Conservation (phyloP, 805 yeast genomes). For the Lipomyces kockii region DNA sequence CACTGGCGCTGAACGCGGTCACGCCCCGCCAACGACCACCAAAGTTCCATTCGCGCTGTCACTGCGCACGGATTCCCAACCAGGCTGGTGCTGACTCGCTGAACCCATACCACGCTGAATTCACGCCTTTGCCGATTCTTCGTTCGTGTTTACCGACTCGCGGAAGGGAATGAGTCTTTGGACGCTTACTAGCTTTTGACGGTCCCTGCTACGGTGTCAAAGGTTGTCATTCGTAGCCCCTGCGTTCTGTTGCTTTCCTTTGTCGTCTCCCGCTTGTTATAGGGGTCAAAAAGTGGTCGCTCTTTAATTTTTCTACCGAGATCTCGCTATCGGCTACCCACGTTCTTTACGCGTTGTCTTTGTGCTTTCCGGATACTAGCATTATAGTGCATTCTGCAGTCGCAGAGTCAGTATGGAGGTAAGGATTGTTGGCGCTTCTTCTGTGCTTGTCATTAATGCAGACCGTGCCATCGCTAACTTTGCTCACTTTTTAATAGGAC, state of each 20-base stretch:
- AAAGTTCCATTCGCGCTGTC: background rate
- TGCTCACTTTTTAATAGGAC: background rate
- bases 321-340: background rate
- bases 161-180: background rate
- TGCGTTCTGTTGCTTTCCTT: background rate
- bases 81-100: background rate
- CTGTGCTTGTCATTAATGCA: background rate
- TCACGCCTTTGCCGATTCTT: background rate
- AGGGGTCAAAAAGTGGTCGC: background rate
- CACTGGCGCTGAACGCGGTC: too few relatives aligned
- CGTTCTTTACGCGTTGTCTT: background rate
- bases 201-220: background rate
- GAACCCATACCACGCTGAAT: background rate
- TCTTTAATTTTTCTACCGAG: background rate
- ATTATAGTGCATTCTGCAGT: background rate
- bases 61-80: conserved; percentile 1
- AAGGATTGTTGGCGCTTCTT: background rate
- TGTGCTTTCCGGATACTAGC: background rate
- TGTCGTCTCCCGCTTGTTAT: background rate
- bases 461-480: background rate
- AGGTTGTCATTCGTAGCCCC: background rate
- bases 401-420: background rate
- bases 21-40: too few relatives aligned
- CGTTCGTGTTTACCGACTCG: background rate
- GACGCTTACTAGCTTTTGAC: background rate